Evolutionary conservation across 2,329 filamentous ascomycete species (phyloP).

Genomic region (Monilinia vaccinii-corymbosi): DNA sequence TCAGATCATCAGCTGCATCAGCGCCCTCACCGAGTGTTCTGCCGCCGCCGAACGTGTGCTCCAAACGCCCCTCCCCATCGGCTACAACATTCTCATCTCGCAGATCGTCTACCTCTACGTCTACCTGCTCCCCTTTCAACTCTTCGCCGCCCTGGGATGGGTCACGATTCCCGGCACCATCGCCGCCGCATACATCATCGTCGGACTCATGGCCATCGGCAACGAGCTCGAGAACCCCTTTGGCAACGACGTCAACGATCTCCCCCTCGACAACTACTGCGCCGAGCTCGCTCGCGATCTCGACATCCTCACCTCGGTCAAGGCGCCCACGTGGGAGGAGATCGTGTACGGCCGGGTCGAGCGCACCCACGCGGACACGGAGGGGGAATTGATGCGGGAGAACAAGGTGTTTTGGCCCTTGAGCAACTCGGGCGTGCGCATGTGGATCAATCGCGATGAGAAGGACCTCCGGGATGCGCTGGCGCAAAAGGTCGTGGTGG

Average conservation of each 20-base stretch:
- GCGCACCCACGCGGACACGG: neutral
- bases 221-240: conserved; percentile 82
- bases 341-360: conserved; percentile 13
- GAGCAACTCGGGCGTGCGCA: conserved; percentile 33
- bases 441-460: conserved; percentile 37
- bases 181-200: conserved; percentile 69
- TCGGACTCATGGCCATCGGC: conserved; percentile 67
- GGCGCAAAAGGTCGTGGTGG: conserved; percentile 24
- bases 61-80: conserved; percentile 72
- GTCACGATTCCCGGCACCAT: conserved; percentile 71
- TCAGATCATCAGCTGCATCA: conserved; percentile 33
- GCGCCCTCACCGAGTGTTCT: conserved; percentile 61
- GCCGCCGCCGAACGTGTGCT: conserved; percentile 68
- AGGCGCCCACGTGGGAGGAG: conserved; percentile 17
- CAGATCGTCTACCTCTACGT: conserved; percentile 86
- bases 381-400: conserved; percentile 5
- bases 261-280: conserved; percentile 69
- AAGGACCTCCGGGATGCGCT: conserved; percentile 34
- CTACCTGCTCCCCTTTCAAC: conserved; percentile 72
- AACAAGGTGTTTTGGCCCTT: conserved; percentile 32
- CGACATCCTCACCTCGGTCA: conserved; percentile 47
- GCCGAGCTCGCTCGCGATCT: conserved; percentile 65
- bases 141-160: conserved; percentile 55
- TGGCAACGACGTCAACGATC: conserved; percentile 73
- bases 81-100: conserved; percentile 75